Evolutionary conservation across 2,329 filamentous ascomycete genomes (phyloP).

Genomic region (Pezicula rhizophila): DNA sequence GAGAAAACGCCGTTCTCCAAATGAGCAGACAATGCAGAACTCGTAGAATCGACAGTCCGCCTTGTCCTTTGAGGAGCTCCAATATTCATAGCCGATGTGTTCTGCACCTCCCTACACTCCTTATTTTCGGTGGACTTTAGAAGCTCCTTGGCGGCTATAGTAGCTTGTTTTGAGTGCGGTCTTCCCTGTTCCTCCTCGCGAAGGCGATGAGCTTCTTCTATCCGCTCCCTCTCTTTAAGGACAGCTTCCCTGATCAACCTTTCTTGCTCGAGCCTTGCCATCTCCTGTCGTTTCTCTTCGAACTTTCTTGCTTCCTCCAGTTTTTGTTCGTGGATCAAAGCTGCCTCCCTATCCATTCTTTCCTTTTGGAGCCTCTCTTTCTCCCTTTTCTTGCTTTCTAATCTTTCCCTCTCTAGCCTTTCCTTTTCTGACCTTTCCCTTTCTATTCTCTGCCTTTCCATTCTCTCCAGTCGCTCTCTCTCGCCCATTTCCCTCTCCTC

Average conservation of each 20-base stretch:
- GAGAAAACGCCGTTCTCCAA: neutral
- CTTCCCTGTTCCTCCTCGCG: neutral
- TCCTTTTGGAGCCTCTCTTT: conserved; percentile 1
- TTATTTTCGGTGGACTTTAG: too few relatives aligned
- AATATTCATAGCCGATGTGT: too few relatives aligned
- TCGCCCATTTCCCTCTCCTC: neutral
- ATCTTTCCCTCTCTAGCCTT: neutral
- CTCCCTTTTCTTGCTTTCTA: neutral
- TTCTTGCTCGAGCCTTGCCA: neutral
- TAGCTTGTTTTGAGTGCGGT: too few relatives aligned
- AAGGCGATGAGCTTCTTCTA: too few relatives aligned
- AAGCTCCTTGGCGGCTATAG: too few relatives aligned
- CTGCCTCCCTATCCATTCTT: conserved; percentile 1
- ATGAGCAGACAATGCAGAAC: neutral
- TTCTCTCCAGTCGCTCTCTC: neutral
- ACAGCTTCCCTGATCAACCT: neutral
- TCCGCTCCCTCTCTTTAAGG: too few relatives aligned
- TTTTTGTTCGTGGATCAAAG: too few relatives aligned
- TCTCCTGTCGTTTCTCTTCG: neutral
- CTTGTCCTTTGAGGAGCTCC: too few relatives aligned
- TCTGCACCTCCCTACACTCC: too few relatives aligned
- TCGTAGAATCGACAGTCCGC: neutral
- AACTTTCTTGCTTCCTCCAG: neutral
- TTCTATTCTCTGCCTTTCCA: neutral
- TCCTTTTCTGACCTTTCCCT: too few relatives aligned